Base-by-base conservation (phyloP, 371 early-diverging fungal species). In the Choanephora cucurbitarum region DNA sequence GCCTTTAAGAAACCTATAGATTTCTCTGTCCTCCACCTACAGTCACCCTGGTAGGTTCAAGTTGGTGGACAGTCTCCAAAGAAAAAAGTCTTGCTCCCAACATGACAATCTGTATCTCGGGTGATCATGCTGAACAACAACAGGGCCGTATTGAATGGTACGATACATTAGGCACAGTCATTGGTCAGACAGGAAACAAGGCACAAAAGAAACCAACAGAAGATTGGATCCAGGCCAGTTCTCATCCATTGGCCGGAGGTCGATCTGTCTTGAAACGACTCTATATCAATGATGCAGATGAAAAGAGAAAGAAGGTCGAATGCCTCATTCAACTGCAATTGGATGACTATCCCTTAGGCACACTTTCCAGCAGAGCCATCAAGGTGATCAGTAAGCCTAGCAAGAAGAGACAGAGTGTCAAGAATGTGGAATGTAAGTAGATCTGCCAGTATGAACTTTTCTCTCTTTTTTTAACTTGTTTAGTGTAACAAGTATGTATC, bases 1-100 rank as follows among this genome's bases (percentile, higher is more conserved):
- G n/a, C n/a, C n/a, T 57, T 49, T 37, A 45, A 28, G 11, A 18
- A 28, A 33, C 21, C 14, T 15, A 7, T 34, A 76, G 80, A 60
- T 90, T 91, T 56, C 56, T 91, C n/a, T 90, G 91, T 54, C 91
- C 91, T 17, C 91, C 91, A 15, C 91, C 91, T 3, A 90, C 89
- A 7, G 81, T 88, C 1, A 76, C 89, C 50, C 70, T 91, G 13
- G 76, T 89, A 31, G 90, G 91, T n/a, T 69, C 79, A 17, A 71
- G 79, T 40, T 90, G 89, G 88, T 84, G 82, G 82, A 75, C 75
- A 0, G 42, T 45, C 11, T 41, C 39, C 39, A 14, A 52, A 22
- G 39, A 62, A 56, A 62, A 62, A 43, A 41, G 58, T 55, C 59
- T 73, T 22, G 73, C 79, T 49, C 64, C 63, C 40, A 54, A 54